A percentile compares a stretch with the other conserved stretches of the same genome.
These are phyloP conservation scores for Aegilops sharonensis DNA, from an alignment of 176 grass and related monocot species.

Conservation along the genomic window DNA sequence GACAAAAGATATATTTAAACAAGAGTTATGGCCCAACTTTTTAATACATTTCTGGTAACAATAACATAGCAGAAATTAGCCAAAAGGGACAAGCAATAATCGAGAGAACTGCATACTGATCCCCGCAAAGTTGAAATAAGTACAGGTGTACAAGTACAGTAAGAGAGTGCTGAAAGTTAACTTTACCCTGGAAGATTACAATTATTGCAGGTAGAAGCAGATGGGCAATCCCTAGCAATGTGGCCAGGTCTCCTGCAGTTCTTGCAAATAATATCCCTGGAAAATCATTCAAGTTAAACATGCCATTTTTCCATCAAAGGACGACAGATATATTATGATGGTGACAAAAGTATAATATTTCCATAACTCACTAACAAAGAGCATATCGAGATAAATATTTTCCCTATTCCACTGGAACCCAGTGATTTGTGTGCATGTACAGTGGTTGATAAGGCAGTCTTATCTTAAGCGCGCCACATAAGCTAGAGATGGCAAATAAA, in stretches of 20 bases:
- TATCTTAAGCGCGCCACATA: too few relatives aligned
- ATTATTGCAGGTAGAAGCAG: conserved; percentile 76
- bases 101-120: neutral
- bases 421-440: neutral
- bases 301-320: neutral
- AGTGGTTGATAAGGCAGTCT: too few relatives aligned
- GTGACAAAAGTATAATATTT: neutral
- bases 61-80: conserved; percentile 22
- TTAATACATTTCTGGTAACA: conserved; percentile 12
- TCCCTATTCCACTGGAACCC: neutral
- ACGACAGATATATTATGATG: conserved; percentile 9
- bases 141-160: neutral
- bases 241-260: conserved; percentile 89
- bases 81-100: neutral
- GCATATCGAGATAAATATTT: neutral
- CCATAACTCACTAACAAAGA: neutral
- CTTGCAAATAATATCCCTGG: conserved; percentile 75
- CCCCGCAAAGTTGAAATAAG: neutral
- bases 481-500: too few relatives aligned
- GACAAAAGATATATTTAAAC: neutral
- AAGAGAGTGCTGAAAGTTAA: neutral
- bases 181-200: conserved; percentile 83
- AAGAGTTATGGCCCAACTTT: neutral
- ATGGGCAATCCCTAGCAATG: conserved; percentile 78
- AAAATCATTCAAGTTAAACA: conserved; percentile 28